phyloP scores from a whole-genome alignment of 495 filamentous ascomycete genomes.

The Thermothielavioides terrestris region DNA sequence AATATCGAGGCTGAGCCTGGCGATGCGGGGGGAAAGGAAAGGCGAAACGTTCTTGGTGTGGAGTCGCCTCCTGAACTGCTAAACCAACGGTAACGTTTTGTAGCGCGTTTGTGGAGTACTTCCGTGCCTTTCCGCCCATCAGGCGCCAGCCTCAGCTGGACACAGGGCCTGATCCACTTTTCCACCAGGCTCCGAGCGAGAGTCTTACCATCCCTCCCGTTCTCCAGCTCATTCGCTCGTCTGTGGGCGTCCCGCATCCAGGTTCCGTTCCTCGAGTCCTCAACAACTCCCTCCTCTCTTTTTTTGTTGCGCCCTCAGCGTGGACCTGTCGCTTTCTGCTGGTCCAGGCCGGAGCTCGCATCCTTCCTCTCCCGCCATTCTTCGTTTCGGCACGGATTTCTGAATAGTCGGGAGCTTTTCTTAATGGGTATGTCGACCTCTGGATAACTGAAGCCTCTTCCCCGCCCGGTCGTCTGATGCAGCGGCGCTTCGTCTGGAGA shows the following conservation, averaged over 20 bases:
- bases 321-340: constrained; percentile 15
- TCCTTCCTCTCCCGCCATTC: constrained; percentile 1
- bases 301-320: not conserved
- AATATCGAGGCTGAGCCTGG: too few relatives aligned
- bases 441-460: not conserved
- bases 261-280: not conserved
- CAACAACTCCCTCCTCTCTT: not conserved
- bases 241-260: not conserved
- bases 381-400: constrained; percentile 15
- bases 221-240: not conserved
- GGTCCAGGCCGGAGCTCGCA: constrained; percentile 15
- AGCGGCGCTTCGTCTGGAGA: not conserved
- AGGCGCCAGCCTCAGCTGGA: not conserved
- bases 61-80: not conserved
- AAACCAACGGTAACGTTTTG: too few relatives aligned
- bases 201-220: not conserved
- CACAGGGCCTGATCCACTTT: not conserved
- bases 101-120: too few relatives aligned
- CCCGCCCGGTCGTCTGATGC: constrained; percentile 3
- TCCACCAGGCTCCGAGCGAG: not conserved
- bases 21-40: too few relatives aligned
- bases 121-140: not conserved
- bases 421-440: constrained; percentile 20
- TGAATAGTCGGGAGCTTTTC: constrained; percentile 13
- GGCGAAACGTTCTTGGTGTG: constrained; percentile 4